Evolutionary conservation across 345 rosid species (phyloP).

Genomic region (Aquilaria sinensis): DNA sequence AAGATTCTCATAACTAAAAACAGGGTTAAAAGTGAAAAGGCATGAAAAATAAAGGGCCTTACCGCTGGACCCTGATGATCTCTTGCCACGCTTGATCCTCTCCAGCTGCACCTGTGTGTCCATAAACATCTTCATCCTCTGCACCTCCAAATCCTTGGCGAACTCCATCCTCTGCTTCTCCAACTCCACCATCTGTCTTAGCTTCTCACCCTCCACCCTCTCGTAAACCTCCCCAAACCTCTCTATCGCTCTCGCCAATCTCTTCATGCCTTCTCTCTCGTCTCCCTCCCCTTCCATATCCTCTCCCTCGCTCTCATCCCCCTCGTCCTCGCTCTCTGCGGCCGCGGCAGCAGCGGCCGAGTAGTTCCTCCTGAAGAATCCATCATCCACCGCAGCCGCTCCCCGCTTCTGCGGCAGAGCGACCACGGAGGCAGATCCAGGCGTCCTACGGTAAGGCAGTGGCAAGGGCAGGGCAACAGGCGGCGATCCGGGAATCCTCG

Average conservation of each 20-base stretch:
- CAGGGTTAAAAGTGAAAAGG: slow-evolving; percentile 5
- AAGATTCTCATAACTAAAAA: not conserved
- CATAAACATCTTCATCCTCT: slow-evolving; percentile 89
- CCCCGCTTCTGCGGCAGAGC: slow-evolving; percentile 70
- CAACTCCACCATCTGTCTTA: slow-evolving; percentile 92
- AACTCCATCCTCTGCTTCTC: slow-evolving; percentile 99
- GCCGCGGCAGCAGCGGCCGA: slow-evolving; percentile 92
- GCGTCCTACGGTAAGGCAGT: slow-evolving; percentile 23
- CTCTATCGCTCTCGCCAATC: slow-evolving; percentile 66
- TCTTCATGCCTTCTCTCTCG: slow-evolving; percentile 43
- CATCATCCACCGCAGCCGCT: slow-evolving; percentile 28
- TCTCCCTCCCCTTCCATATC: slow-evolving; percentile 21
- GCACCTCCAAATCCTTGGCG: slow-evolving; percentile 88
- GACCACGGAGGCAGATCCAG: slow-evolving; percentile 37
- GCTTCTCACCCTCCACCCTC: slow-evolving; percentile 77
- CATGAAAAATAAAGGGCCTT: slow-evolving; percentile 15
- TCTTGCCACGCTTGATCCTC: slow-evolving; percentile 64
- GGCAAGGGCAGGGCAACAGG: slow-evolving; percentile 47
- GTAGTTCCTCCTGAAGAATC: slow-evolving; percentile 56
- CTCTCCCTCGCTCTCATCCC: slow-evolving; percentile 26
- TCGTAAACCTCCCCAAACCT: slow-evolving; percentile 82
- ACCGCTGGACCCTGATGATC: slow-evolving; percentile 42
- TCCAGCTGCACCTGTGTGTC: slow-evolving; percentile 95
- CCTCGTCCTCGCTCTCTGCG: slow-evolving; percentile 48
- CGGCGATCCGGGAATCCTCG: slow-evolving; percentile 30